Evolutionary conservation across 805 yeast genomes (phyloP), one percentile per base, ranked within the genome.

Genomic region (Candida morakotiae): DNA sequence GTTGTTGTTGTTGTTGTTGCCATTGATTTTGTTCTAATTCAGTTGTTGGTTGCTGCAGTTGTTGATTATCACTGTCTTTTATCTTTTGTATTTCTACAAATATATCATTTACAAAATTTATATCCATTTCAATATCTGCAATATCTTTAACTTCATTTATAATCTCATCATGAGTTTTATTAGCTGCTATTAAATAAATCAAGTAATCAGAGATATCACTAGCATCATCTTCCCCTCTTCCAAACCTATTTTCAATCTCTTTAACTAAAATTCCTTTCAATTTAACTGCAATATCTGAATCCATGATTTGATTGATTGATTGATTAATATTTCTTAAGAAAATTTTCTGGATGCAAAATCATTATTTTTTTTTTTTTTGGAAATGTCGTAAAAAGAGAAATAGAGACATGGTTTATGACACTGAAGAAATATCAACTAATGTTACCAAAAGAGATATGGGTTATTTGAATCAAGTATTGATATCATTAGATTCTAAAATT

Each of bases 121-220:
- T 70, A 41, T 79, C 71, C n/a, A 82, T 75, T 5, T 75, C 76
- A 3, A 75, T 72, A 37, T 81, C 83, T 43, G 82, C 78, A 35
- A 83, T 62, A 30, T 76, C 73, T 24, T 75, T 64, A 21, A 85
- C 68, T 51, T 84, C 93, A 14, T 60, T 61, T 14, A 73, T 70
- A 24, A 83, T 80, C 37, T 79, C 83, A 13, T 66, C 69, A 9
- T 81, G 73, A 5, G 77, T 62, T 50, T 81, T 78, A 48, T 81
- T 79, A 46, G 81, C 82, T 10, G 81, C 79, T 43, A 84, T 81
- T 56, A 84, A 64, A 30, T 83, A 72, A n/a, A 79, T 71, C 39
- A 84, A 77, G 51, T 75, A 84, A 56, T 84, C 93, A 10, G 93
- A 85, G 28, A 81, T 79, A 47, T 80, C 82, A 31, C 49, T 59